Percentiles rank a stretch among this genome's conserved stretches.
phyloP scores from a whole-genome alignment of 2,329 filamentous ascomycete genomes.

The Calonectria pauciramosa region DNA sequence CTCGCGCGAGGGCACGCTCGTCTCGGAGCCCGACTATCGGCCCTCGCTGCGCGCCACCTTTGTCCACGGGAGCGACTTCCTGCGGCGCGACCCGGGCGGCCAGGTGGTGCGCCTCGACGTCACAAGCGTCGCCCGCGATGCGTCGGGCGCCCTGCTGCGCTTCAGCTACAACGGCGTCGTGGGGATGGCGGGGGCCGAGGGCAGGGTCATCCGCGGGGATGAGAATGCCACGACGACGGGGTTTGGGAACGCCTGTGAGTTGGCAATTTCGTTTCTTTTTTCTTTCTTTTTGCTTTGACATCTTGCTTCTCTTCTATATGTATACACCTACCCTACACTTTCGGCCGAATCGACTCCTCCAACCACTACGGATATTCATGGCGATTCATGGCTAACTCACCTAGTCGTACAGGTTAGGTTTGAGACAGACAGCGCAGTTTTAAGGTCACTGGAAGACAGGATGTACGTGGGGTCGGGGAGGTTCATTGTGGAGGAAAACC shows the following conservation, averaged over 20 bases:
- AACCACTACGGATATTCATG: neutral
- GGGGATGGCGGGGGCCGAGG: conserved; percentile 49
- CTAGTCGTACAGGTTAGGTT: conserved; percentile 55
- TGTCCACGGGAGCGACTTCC: conserved; percentile 55
- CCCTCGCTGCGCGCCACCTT: conserved; percentile 54
- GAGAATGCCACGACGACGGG: conserved; percentile 54
- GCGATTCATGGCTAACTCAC: conserved; percentile 8
- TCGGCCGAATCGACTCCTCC: neutral
- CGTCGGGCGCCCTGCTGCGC: conserved; percentile 49
- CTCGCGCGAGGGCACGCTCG: conserved; percentile 47
- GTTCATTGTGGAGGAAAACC: conserved; percentile 53
- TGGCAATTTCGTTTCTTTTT: neutral
- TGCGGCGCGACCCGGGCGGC: conserved; percentile 55
- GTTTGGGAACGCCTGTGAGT: conserved; percentile 56
- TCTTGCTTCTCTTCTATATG: neutral
- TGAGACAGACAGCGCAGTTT: conserved; percentile 52
- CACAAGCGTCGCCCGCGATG: conserved; percentile 50
- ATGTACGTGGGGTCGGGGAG: conserved; percentile 58
- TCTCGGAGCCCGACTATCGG: conserved; percentile 53
- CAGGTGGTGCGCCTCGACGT: conserved; percentile 55
- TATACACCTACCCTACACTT: neutral
- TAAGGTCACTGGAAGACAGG: conserved; percentile 54
- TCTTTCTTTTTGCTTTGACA: neutral
- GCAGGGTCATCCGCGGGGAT: conserved; percentile 50
- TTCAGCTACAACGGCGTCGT: conserved; percentile 57